A percentile compares a stretch with the other conserved stretches of the same genome.
Evolutionary conservation across 495 filamentous ascomycete species (phyloP).

Genomic region (Tuber aestivum): DNA sequence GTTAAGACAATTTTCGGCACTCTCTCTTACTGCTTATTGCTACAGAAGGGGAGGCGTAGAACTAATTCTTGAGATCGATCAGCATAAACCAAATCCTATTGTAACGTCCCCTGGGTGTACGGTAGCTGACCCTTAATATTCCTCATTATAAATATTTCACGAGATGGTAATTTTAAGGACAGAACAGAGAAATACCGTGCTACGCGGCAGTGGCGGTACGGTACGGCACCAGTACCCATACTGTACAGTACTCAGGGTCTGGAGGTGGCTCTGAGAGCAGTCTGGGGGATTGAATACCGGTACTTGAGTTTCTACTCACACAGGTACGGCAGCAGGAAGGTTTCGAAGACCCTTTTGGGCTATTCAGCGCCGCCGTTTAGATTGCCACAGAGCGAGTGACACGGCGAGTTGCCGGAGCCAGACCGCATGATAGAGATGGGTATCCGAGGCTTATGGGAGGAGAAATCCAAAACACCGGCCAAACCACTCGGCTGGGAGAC

Average conservation of each 20-base stretch:
- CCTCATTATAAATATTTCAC: background rate
- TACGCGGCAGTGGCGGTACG: background rate
- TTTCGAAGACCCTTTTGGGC: no score
- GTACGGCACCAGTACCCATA: no score
- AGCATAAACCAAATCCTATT: background rate
- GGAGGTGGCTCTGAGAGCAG: no score
- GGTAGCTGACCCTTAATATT: background rate
- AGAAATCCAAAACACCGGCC: background rate
- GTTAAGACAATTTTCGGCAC: background rate
- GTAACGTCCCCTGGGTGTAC: background rate
- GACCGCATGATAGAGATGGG: background rate
- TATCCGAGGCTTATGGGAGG: background rate
- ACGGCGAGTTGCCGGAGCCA: background rate
- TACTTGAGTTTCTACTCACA: no score
- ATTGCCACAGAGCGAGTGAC: background rate
- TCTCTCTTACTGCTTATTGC: background rate
- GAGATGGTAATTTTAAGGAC: background rate
- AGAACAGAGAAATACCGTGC: background rate
- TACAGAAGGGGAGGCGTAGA: background rate
- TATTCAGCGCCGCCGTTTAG: no score
- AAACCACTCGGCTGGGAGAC: background rate
- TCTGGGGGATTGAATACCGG: background rate
- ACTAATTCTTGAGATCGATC: background rate
- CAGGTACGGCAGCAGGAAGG: no score
- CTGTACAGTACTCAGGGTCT: no score